Evolutionary conservation across 257 asterid genomes (phyloP).

Genomic region (Salvia hispanica): DNA sequence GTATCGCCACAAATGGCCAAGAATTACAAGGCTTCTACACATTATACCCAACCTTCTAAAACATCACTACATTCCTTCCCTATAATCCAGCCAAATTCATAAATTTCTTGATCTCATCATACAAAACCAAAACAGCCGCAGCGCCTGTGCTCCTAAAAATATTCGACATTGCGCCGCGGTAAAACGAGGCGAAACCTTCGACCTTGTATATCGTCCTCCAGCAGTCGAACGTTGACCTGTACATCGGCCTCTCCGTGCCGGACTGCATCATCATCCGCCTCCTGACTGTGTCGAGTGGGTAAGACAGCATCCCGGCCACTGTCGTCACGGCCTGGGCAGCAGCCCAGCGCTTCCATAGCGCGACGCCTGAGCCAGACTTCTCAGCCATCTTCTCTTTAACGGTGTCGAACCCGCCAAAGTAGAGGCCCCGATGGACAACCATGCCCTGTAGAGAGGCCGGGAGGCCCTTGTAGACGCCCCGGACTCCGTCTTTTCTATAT

Average conservation of each 20-base stretch:
- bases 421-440: slow-evolving; percentile 87
- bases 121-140: slow-evolving; percentile 90
- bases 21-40: slow-evolving; percentile 13
- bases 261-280: slow-evolving; percentile 99
- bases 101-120: slow-evolving; percentile 86
- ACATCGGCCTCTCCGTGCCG: slow-evolving; percentile 75
- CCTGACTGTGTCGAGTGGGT: slow-evolving; percentile 88
- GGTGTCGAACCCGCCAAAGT: slow-evolving; percentile 89
- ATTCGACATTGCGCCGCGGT: slow-evolving; percentile 93
- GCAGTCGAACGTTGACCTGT: slow-evolving; percentile 62
- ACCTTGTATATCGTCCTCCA: slow-evolving; percentile 73
- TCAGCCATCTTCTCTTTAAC: slow-evolving; percentile 65
- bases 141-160: slow-evolving; percentile 95
- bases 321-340: slow-evolving; percentile 95
- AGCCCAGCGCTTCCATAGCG: slow-evolving; percentile 85
- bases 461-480: slow-evolving; percentile 85
- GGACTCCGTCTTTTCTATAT: slow-evolving; percentile 60
- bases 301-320: slow-evolving; percentile 82
- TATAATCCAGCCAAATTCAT: slow-evolving; percentile 88
- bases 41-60: neutral
- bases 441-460: slow-evolving; percentile 94
- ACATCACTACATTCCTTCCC: slow-evolving; percentile 8
- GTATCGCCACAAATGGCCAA: neutral
- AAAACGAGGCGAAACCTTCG: slow-evolving; percentile 79
- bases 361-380: slow-evolving; percentile 48